Base-by-base conservation (phyloP, 1,284 basidiomycete species). In the Sphaerobolus stellatus region DNA sequence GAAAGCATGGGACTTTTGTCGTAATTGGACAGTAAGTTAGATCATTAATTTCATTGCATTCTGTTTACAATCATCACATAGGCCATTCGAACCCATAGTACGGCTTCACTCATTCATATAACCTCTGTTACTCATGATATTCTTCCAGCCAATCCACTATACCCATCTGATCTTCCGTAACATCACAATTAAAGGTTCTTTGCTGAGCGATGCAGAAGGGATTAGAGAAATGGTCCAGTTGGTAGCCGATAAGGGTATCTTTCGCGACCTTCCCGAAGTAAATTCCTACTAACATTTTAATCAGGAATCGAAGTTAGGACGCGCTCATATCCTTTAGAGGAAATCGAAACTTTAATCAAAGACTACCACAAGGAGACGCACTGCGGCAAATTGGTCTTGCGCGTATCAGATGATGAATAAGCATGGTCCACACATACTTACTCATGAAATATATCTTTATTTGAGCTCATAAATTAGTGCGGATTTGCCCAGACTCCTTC, bases 1-100 rank as follows among this genome's bases (percentile, higher is more conserved):
- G 56, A 13, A 57, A 58, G 44, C 63, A 64, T 34, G 62, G 63
- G 1, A 50, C 54, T 3, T 40, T 63, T 24, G 61, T 63, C 28
- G 41, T 43, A 43, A 18, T 43, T 14, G 41, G 41, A 22, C 28
- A 47, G 59, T 8, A 13, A 43, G 41, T 43, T 20, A 24, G 22
- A 43, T 24, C 20, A 27, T 27, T 18, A 36, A 11, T 11, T 36
- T 14, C 41, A 9, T 4, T 43, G n/a, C 3, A 22, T 43, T 18
- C 4, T 43, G 13, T 43, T 43, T 20, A 9, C 6, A 22, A 43
- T 3, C 11, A 20, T 43, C 28, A 24, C 22, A 13, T 27, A 43
- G 41, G 41, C 41, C 41, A 14, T 43, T 43, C 28, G 41, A 43
- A 2, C 16, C 41, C 18, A 43, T 43, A 24, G 41, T 43, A 14